Percentiles rank a stretch among this genome's conserved stretches.
These are phyloP conservation scores for Rhodotorula sphaerocarpa DNA, from an alignment of 768 basidiomycete species.

Conservation along the genomic window DNA sequence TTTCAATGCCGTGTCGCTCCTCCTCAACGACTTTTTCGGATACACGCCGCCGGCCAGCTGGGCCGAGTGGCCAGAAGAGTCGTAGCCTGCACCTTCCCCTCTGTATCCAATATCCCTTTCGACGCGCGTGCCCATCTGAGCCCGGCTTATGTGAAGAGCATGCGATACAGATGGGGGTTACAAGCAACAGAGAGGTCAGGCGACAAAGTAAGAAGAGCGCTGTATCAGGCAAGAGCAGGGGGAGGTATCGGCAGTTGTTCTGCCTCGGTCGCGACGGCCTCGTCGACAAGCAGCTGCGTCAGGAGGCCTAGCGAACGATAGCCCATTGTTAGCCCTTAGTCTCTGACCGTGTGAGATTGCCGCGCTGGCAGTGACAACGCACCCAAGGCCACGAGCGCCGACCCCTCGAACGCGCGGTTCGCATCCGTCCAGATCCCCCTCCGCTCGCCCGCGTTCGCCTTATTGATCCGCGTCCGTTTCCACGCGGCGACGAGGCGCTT, in stretches of 20 bases:
- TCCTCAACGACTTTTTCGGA: slow-evolving; percentile 35
- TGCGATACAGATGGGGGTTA: too few species aligned
- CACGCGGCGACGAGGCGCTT: neutral
- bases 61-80: slow-evolving; percentile 32
- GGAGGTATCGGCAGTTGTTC: neutral
- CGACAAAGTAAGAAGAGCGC: neutral
- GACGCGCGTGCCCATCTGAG: too few species aligned
- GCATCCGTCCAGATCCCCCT: slow-evolving; percentile 13
- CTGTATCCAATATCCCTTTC: too few species aligned
- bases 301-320: slow-evolving; percentile 25
- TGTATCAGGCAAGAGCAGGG: neutral
- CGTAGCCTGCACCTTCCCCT: too few species aligned
- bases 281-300: slow-evolving; percentile 15
- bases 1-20: slow-evolving; percentile 33
- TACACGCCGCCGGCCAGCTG: slow-evolving; percentile 30
- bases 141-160: too few species aligned
- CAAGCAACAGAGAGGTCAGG: neutral
- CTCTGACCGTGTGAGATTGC: too few species aligned
- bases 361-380: too few species aligned
- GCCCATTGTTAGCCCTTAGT: neutral
- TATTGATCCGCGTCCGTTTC: neutral
- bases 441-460: neutral
- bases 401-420: slow-evolving; percentile 16
- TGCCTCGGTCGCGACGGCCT: neutral
- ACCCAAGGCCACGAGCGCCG: slow-evolving; percentile 24